Evolutionary conservation across 345 rosid species (phyloP).

Genomic region (Sisymbrium irio): DNA sequence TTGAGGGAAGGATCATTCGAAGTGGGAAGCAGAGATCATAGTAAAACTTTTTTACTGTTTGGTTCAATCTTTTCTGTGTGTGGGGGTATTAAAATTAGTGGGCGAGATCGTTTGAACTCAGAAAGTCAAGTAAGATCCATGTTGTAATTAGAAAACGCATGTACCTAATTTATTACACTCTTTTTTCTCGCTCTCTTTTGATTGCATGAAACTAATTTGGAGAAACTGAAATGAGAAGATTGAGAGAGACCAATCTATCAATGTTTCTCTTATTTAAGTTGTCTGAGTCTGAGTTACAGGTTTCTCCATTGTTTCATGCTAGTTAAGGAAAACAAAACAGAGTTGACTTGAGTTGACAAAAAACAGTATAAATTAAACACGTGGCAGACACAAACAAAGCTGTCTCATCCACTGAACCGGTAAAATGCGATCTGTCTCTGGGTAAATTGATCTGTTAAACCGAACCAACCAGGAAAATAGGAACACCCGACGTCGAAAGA

Average conservation of each 20-base stretch:
- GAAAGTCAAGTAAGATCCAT: too few species aligned
- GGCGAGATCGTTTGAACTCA: too few species aligned
- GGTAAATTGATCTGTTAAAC: neutral
- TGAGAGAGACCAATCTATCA: neutral
- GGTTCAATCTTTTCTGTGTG: too few species aligned
- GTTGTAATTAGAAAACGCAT: too few species aligned
- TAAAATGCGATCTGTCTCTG: neutral
- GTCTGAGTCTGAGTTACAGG: neutral
- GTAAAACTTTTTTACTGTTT: too few species aligned
- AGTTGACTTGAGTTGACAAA: neutral
- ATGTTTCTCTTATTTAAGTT: neutral
- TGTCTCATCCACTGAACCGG: constrained; percentile 10
- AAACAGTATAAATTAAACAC: neutral
- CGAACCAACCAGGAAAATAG: constrained; percentile 16
- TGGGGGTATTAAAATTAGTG: too few species aligned
- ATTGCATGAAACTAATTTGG: too few species aligned
- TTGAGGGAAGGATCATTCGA: too few species aligned
- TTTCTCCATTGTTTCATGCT: neutral
- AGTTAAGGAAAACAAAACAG: neutral
- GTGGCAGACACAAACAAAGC: constrained; percentile 1
- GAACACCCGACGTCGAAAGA: constrained; percentile 6
- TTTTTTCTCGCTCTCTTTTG: too few species aligned
- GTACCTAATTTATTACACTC: too few species aligned
- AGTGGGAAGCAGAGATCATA: too few species aligned
- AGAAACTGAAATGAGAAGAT: too few species aligned